Conservation (phyloP, 2,329 filamentous ascomycete species). For the Knoxdaviesia proteae region DNA sequence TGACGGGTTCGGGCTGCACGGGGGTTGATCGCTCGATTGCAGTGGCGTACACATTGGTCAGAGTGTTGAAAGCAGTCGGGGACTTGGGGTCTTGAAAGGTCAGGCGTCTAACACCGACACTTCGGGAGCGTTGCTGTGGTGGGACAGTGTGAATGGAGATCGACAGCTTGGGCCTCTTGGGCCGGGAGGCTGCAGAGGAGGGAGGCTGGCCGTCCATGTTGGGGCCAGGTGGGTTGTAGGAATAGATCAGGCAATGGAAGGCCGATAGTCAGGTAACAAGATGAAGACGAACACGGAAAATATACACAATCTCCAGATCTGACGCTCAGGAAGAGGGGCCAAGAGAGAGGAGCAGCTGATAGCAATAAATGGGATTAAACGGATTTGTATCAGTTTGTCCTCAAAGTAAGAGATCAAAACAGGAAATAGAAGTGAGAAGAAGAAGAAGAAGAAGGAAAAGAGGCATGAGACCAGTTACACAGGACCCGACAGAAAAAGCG, state of each 20-base stretch:
- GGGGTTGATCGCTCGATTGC: slow-evolving; percentile 39
- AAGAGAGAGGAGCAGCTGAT: neutral
- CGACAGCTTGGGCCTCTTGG: slow-evolving; percentile 9
- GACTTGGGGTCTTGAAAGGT: slow-evolving; percentile 32
- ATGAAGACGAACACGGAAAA: too few relatives aligned
- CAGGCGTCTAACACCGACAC: slow-evolving; percentile 8
- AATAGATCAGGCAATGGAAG: too few relatives aligned
- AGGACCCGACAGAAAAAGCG: too few relatives aligned
- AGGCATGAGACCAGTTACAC: neutral
- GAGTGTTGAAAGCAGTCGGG: slow-evolving; percentile 43
- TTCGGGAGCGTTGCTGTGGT: neutral
- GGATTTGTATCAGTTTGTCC: neutral
- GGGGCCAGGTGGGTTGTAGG: too few relatives aligned
- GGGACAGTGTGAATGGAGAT: slow-evolving; percentile 22
- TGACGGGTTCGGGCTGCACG: slow-evolving; percentile 22
- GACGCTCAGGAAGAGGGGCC: neutral
- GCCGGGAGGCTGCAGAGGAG: neutral
- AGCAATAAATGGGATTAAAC: neutral
- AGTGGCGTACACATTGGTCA: slow-evolving; percentile 43
- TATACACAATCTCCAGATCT: too few relatives aligned
- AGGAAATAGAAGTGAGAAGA: neutral
- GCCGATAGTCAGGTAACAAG: too few relatives aligned
- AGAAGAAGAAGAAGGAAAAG: neutral
- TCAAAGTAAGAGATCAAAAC: neutral
- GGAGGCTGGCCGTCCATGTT: too few relatives aligned